Evolutionary conservation across 2,329 filamentous ascomycete species (phyloP).

Genomic region (Ramularia endophylla): DNA sequence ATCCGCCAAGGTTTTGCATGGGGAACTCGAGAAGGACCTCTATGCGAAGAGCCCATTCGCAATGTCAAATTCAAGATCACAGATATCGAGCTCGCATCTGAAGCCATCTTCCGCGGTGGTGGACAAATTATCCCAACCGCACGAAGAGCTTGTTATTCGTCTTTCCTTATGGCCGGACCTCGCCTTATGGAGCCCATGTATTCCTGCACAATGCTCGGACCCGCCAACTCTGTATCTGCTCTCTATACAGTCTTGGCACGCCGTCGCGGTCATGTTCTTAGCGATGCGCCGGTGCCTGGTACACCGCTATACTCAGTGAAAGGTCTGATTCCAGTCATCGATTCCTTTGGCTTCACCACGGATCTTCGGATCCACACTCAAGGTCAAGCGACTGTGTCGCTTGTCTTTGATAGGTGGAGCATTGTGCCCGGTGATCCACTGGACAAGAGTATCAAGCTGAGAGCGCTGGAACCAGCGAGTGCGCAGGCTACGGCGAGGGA

Average conservation of each 20-base stretch:
- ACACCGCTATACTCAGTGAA: slow-evolving; percentile 90
- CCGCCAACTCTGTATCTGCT: slow-evolving; percentile 78
- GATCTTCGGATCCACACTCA: slow-evolving; percentile 95
- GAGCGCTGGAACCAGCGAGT: slow-evolving; percentile 79
- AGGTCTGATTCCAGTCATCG: slow-evolving; percentile 90
- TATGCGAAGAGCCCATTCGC: slow-evolving; percentile 98
- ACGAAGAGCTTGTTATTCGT: slow-evolving; percentile 86
- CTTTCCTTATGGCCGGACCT: slow-evolving; percentile 94
- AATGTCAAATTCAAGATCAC: slow-evolving; percentile 98
- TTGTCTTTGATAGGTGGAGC: slow-evolving; percentile 94
- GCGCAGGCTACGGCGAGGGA: slow-evolving; percentile 88
- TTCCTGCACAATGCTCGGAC: slow-evolving; percentile 85
- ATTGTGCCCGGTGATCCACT: slow-evolving; percentile 94
- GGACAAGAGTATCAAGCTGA: slow-evolving; percentile 74
- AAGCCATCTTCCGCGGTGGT: slow-evolving; percentile 91
- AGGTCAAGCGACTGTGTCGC: slow-evolving; percentile 79
- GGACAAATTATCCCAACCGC: slow-evolving; percentile 97
- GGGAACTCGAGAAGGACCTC: slow-evolving; percentile 88
- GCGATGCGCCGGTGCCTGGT: slow-evolving; percentile 89
- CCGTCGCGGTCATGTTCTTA: slow-evolving; percentile 83
- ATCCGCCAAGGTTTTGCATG: slow-evolving; percentile 96
- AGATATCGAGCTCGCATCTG: slow-evolving; percentile 76
- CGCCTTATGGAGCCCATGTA: slow-evolving; percentile 97
- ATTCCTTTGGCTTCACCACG: slow-evolving; percentile 97
- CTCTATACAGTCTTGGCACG: slow-evolving; percentile 89